These are phyloP conservation scores for Russula sp. DNA, from an alignment of 768 basidiomycete species.

Conservation along the genomic window DNA sequence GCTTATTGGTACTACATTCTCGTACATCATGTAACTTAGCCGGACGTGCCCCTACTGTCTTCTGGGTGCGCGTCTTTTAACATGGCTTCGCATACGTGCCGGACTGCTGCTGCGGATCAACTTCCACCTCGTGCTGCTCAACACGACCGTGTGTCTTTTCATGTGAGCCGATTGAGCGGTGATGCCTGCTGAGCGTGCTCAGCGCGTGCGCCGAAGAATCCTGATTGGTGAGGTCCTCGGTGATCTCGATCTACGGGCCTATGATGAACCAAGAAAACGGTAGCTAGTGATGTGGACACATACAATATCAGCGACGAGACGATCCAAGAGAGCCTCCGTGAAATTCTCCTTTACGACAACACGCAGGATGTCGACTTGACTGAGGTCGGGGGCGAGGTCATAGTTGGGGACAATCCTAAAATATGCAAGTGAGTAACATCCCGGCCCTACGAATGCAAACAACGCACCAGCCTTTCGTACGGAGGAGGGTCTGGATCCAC, in stretches of 20 bases:
- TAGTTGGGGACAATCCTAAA: constrained; percentile 54
- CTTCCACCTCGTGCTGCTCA: constrained; percentile 34
- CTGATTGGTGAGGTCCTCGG: constrained; percentile 46
- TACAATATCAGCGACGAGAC: constrained; percentile 64
- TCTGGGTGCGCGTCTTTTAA: constrained; percentile 30
- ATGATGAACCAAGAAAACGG: not conserved
- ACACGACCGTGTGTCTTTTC: constrained; percentile 43
- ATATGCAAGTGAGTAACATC: not conserved
- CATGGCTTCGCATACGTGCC: constrained; percentile 70
- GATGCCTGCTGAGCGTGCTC: constrained; percentile 35
- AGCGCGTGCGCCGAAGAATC: constrained; percentile 49
- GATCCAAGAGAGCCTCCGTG: constrained; percentile 43
- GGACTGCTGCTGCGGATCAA: constrained; percentile 39
- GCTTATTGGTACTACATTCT: not conserved
- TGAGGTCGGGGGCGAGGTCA: constrained; percentile 47
- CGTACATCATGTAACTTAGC: not conserved
- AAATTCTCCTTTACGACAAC: constrained; percentile 56
- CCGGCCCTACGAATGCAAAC: not conserved
- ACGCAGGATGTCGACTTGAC: constrained; percentile 52
- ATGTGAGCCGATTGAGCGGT: constrained; percentile 28
- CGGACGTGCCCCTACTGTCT: not conserved
- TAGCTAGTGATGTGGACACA: constrained; percentile 27
- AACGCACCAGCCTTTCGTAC: constrained; percentile 41
- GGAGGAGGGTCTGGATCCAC: constrained; percentile 48
- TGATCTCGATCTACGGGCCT: constrained; percentile 50